Conservation (phyloP, 2,329 filamentous ascomycete species). For the Bipolaris sorokiniana region DNA sequence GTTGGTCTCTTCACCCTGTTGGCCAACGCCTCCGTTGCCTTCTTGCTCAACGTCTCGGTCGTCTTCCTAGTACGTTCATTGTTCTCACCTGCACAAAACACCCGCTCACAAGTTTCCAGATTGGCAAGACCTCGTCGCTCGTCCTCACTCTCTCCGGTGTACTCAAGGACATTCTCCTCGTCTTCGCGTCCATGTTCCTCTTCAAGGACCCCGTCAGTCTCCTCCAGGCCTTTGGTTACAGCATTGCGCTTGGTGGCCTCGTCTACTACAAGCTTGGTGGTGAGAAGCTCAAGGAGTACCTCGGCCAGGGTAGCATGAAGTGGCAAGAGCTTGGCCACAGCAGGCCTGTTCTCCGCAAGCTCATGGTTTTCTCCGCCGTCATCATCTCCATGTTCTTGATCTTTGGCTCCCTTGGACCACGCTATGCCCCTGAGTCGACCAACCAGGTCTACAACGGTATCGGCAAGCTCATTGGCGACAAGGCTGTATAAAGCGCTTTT, state of each 20-base stretch:
- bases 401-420: slow-evolving; percentile 59
- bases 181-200: slow-evolving; percentile 78
- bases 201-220: slow-evolving; percentile 76
- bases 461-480: slow-evolving; percentile 44
- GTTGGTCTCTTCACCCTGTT: slow-evolving; percentile 76
- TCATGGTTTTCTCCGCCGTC: slow-evolving; percentile 70
- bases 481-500: slow-evolving; percentile 23
- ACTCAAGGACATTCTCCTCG: slow-evolving; percentile 85
- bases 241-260: slow-evolving; percentile 78
- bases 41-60: slow-evolving; percentile 82
- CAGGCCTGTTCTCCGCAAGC: slow-evolving; percentile 78
- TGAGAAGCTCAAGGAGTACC: slow-evolving; percentile 82
- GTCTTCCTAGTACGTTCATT: slow-evolving; percentile 72
- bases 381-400: slow-evolving; percentile 72
- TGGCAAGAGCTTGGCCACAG: slow-evolving; percentile 86
- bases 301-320: slow-evolving; percentile 72
- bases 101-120: slow-evolving; percentile 57
- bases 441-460: slow-evolving; percentile 44
- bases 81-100: slow-evolving; percentile 39
- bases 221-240: slow-evolving; percentile 84
- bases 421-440: slow-evolving; percentile 46
- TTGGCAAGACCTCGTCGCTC: slow-evolving; percentile 85
- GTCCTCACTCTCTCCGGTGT: slow-evolving; percentile 87
- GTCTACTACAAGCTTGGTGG: slow-evolving; percentile 85
- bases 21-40: slow-evolving; percentile 77